These are phyloP conservation scores for Lentinula lateritia DNA, from an alignment of 768 basidiomycete species.

Conservation along the genomic window DNA sequence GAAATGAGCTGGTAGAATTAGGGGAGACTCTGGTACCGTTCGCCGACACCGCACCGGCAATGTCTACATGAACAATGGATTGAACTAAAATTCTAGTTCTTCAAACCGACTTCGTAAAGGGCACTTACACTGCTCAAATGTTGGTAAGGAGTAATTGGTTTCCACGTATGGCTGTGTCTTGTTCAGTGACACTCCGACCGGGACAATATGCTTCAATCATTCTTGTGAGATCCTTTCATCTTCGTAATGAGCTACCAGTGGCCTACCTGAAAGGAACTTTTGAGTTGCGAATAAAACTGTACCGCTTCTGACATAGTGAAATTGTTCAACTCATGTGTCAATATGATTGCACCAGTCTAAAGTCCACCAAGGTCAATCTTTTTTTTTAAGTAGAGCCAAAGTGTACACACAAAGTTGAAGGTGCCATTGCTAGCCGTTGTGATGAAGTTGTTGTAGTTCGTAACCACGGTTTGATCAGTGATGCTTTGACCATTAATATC, in stretches of 20 bases:
- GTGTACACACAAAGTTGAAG: conserved; percentile 28
- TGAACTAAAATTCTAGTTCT: background rate
- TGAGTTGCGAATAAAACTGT: conserved; percentile 42
- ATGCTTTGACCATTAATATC: conserved; percentile 10
- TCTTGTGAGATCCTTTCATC: background rate
- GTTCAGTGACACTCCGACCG: conserved; percentile 48
- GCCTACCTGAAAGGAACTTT: conserved; percentile 40
- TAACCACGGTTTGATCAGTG: conserved; percentile 39
- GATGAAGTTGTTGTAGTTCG: conserved; percentile 52
- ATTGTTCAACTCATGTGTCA: conserved; percentile 57
- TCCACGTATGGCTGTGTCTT: conserved; percentile 49
- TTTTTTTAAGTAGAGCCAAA: background rate
- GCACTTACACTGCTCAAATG: conserved; percentile 43
- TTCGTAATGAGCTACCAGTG: background rate
- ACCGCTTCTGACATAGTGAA: conserved; percentile 58
- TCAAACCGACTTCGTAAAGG: background rate
- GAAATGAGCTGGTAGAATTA: background rate
- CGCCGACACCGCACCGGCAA: background rate
- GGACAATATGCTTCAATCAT: conserved; percentile 37
- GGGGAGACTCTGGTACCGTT: background rate
- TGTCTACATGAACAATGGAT: background rate
- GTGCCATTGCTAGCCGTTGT: conserved; percentile 35
- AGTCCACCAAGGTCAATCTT: background rate
- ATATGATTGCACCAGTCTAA: conserved; percentile 45
- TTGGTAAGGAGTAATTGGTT: conserved; percentile 31